These are phyloP conservation scores for Alternaria sp. DNA, from an alignment of 2,329 filamentous ascomycete genomes.

Conservation along the genomic window DNA sequence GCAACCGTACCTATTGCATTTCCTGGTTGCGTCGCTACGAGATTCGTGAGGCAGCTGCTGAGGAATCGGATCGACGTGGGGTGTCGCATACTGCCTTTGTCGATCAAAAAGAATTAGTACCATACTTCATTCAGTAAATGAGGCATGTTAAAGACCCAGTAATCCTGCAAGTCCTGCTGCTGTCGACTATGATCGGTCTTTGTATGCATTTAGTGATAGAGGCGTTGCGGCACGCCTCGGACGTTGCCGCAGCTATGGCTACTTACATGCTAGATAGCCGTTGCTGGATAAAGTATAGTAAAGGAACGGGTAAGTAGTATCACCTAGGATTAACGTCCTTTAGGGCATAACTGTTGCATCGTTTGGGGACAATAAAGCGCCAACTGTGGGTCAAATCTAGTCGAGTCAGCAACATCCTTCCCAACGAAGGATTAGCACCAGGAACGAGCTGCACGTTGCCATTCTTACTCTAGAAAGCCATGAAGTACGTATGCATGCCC, in stretches of 20 bases:
- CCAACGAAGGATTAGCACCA: not conserved
- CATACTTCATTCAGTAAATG: not conserved
- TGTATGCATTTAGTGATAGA: not conserved
- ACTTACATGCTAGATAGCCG: not conserved
- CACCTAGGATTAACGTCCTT: not conserved
- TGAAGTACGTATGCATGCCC: not conserved
- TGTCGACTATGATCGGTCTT: not conserved
- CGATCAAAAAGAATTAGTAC: constrained; percentile 2
- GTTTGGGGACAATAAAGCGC: not conserved
- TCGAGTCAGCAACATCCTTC: not conserved
- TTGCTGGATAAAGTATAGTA: not conserved
- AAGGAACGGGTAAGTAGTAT: not conserved
- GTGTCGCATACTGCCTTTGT: not conserved
- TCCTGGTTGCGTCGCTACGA: not conserved
- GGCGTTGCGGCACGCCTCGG: not conserved
- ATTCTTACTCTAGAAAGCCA: not conserved
- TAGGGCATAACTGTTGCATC: not conserved
- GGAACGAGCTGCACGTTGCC: not conserved
- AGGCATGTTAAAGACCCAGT: not conserved
- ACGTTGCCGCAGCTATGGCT: not conserved
- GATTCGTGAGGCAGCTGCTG: not conserved
- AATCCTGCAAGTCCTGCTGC: not conserved
- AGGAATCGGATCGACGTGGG: not conserved
- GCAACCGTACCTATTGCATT: not conserved
- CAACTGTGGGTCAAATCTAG: not conserved